These are phyloP conservation scores for Paramecium tetraurelia DNA, from an alignment of 73 alveolate species.

Conservation along the genomic window DNA sequence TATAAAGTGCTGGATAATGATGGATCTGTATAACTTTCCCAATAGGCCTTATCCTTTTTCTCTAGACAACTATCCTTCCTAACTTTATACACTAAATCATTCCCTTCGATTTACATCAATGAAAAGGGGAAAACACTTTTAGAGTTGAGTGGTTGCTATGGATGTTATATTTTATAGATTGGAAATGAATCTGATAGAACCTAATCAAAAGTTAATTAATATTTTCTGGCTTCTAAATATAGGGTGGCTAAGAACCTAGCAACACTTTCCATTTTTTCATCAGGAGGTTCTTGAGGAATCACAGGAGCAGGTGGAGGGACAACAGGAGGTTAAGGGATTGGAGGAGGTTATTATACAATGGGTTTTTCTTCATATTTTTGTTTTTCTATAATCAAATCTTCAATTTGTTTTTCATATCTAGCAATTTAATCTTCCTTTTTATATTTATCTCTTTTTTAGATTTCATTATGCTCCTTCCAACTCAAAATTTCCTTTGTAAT, in stretches of 20 bases:
- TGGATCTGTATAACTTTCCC: constrained; percentile 5
- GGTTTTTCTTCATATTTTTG: constrained; percentile 23
- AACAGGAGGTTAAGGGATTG: not conserved
- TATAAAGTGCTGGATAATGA: not conserved
- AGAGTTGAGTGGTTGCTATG: not conserved
- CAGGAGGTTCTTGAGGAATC: not conserved
- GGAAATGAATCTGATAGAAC: constrained; percentile 4
- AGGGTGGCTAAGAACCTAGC: constrained; percentile 21
- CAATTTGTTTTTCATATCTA: not conserved
- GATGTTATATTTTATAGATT: not conserved
- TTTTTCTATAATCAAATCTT: constrained; percentile 11
- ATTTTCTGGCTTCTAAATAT: constrained; percentile 17
- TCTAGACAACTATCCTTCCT: not conserved
- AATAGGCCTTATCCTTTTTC: not conserved
- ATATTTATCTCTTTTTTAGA: not conserved
- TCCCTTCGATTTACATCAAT: not conserved
- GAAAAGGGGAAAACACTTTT: not conserved
- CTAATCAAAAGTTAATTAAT: not conserved
- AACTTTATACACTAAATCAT: constrained; percentile 5
- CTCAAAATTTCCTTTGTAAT: not conserved
- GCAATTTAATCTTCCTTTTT: not conserved
- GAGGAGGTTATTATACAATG: not conserved
- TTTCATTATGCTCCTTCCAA: constrained; percentile 13
- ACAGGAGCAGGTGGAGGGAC: not conserved
- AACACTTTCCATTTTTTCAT: constrained; percentile 33